Evolutionary conservation across 768 basidiomycete genomes (phyloP).

Genomic region (Mycena galopus): DNA sequence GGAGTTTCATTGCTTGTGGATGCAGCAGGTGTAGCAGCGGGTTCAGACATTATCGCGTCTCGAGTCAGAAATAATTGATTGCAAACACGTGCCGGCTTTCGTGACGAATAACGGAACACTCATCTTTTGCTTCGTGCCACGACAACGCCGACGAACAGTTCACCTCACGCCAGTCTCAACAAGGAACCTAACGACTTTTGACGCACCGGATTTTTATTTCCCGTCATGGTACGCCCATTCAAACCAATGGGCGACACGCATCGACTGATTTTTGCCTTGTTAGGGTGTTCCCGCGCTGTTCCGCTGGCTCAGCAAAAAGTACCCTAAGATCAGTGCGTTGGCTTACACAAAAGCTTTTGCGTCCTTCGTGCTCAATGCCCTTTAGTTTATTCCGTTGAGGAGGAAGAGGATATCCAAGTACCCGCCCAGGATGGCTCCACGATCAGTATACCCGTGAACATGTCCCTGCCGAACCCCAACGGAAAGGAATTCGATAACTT

Average conservation of each 20-base stretch:
- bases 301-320: conserved; percentile 98
- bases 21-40: not conserved
- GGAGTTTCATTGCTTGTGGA: conserved; percentile 23
- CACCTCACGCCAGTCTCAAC: conserved; percentile 6
- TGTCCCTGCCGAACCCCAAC: conserved; percentile 90
- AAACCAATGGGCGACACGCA: not conserved
- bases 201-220: conserved; percentile 20
- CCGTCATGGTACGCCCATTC: conserved; percentile 25
- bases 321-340: conserved; percentile 92
- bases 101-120: not conserved
- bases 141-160: not conserved
- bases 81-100: not conserved
- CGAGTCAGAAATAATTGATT: not conserved
- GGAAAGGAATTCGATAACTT: conserved; percentile 95
- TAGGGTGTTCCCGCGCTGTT: conserved; percentile 98
- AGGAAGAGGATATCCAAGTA: conserved; percentile 85
- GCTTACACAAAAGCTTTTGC: not conserved
- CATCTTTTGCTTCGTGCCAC: not conserved
- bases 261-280: not conserved
- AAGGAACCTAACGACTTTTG: conserved; percentile 22
- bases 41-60: conserved; percentile 16
- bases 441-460: conserved; percentile 83
- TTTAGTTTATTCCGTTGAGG: conserved; percentile 81
- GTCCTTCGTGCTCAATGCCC: not conserved
- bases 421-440: conserved; percentile 75